Evolutionary conservation across 2,329 filamentous ascomycete genomes (phyloP).

Genomic region (Hypoxylon sp.): DNA sequence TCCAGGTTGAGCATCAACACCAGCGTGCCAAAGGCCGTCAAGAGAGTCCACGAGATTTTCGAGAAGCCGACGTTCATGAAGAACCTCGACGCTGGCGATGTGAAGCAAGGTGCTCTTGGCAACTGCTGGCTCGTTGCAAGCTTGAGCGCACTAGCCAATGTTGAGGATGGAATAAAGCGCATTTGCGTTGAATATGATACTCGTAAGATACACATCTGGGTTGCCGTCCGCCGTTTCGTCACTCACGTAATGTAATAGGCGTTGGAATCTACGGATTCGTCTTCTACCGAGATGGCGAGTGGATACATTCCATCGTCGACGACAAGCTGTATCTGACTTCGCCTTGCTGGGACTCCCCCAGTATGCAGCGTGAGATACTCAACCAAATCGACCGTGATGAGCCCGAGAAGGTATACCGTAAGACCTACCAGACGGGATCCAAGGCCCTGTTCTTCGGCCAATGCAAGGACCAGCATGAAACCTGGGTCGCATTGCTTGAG

Average conservation of each 20-base stretch:
- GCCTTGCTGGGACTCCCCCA: constrained; percentile 81
- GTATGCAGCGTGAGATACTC: constrained; percentile 76
- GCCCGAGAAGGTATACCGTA: constrained; percentile 74
- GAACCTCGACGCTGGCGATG: constrained; percentile 73
- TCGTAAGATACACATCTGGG: constrained; percentile 47
- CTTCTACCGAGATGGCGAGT: constrained; percentile 87
- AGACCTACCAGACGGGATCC: constrained; percentile 76
- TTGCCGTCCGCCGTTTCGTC: neutral
- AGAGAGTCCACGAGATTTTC: constrained; percentile 77
- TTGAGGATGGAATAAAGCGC: constrained; percentile 72
- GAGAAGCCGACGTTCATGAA: constrained; percentile 74
- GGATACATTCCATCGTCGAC: constrained; percentile 90
- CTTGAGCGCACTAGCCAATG: constrained; percentile 78
- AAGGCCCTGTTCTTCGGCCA: constrained; percentile 81
- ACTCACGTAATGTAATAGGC: constrained; percentile 56
- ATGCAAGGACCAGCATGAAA: constrained; percentile 79
- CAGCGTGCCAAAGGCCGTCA: constrained; percentile 74
- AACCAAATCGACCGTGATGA: constrained; percentile 79
- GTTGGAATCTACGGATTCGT: constrained; percentile 91
- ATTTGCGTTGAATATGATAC: constrained; percentile 80
- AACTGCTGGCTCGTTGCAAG: constrained; percentile 86
- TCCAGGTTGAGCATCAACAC: constrained; percentile 56
- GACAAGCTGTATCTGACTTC: constrained; percentile 88
- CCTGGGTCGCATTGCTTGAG: constrained; percentile 81
- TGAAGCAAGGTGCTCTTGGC: constrained; percentile 80